Base-by-base conservation (phyloP, 164 flowering plant genomes). In the Saururus chinensis region DNA sequence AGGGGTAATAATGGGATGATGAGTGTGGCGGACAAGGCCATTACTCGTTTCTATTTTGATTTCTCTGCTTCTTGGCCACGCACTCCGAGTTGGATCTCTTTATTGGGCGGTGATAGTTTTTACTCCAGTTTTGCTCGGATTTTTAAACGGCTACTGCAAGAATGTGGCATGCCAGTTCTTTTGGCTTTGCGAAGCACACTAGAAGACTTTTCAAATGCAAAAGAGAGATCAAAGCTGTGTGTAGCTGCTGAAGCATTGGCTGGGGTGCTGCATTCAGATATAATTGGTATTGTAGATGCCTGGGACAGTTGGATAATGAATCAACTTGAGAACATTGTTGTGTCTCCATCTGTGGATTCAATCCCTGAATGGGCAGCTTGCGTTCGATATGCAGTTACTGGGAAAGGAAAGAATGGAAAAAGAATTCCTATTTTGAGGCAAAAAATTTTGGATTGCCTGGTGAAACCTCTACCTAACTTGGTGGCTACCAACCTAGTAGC, bases 161-260 rank as follows among this genome's bases (percentile, higher is more conserved):
- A 93, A 84, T 93, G 99, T 78, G 99, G 99, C 26, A 68, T 82
- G 79, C 83, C 95, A 60, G 87, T 88, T 71, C 53, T 90, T 60
- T 16, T 74, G 41, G 83, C 90, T 1, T 80, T 93, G 25, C 77
- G 63, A 65, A 74, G 75, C 57, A 61, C 91, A 45, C 59, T 93
- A 56, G 92, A 82, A 71, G 96, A 88, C 61, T 89, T 83, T 73
- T 68, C 84, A 60, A 79, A 68, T 79, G 81, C 98, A 51, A 82
- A 85, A 74, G 98, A 93, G 81, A 85, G 98, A 75, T 73, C 98
- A 59, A 93, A 85, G 74, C 98, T 90, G 70, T 90, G 98, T 79
- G 97, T 93, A 74, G 98, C 98, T 70, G 96, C 98, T 68, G 98
- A 93, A 75, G 97, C 87, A 53, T 75, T 93, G 68, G 98, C 96